Evolutionary conservation across 2,329 filamentous ascomycete genomes (phyloP), one percentile per base, ranked within the genome.

Genomic region (Metarhizium rileyi): DNA sequence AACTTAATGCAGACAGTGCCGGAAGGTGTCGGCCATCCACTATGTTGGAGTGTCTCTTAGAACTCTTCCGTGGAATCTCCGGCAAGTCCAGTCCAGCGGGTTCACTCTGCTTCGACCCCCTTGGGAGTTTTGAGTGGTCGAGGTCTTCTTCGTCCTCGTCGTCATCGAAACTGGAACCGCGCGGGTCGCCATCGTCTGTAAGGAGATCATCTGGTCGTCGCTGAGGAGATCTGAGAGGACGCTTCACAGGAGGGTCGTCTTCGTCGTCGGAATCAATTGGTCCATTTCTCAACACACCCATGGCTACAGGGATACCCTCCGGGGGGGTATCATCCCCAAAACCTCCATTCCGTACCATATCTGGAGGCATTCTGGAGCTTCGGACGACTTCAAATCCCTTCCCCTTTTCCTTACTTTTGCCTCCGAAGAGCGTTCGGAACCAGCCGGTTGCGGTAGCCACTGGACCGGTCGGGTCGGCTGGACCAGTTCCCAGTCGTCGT

Each of bases 361-460:
- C 83, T 6, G 86, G 84, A 2, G 90, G 90, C 72, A 93, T 90
- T 49, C 90, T 80, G 7, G 89, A 81, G 63, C 90, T 96, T 60
- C 93, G 76, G 16, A 98, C 91, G 5, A 98, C 93, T 65, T 97
- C 93, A 57, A 98, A 98, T 0, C 93, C 93, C 67, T 97, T 97
- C 56, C 85, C 84, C 67, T 94, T 95, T 56, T 96, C 91, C 63
- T 95, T 96, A 6, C 83, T 89, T 69, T 94, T 95, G 16, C 85
- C 86, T 12, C 83, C 84, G 51, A 95, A 79, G 5, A 95, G 63
- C 47, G 76, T 79, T 57, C 87, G 84, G 65, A 97, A 81, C 90
- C 91, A 98, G 4, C 89, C 88, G 0, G 87, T 86, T 0, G 93
- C 91, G 7, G 87, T 91, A 2, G 89, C 86, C 20, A 95, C 87